A percentile compares a stretch with the other conserved stretches of the same genome.
phyloP scores from a whole-genome alignment of 2,329 filamentous ascomycete species.

The Diaporthe helianthi region DNA sequence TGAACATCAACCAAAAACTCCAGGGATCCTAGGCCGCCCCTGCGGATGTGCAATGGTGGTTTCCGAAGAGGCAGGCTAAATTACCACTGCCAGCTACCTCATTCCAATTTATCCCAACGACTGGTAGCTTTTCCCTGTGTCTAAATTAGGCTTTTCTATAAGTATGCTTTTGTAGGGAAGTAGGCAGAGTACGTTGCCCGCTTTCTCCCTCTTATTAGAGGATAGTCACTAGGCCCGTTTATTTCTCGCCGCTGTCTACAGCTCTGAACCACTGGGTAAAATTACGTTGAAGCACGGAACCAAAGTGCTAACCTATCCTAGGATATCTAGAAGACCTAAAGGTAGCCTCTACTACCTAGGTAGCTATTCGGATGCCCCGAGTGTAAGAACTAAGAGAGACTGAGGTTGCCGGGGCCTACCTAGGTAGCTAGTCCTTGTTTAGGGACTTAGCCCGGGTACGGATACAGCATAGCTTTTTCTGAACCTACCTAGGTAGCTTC shows the following conservation, averaged over 20 bases:
- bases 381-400: neutral
- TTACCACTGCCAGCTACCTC: neutral
- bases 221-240: neutral
- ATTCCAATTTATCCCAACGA: neutral
- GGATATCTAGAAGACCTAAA: neutral
- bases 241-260: conserved; percentile 1
- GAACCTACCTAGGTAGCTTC: neutral
- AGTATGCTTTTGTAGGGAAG: too few relatives aligned
- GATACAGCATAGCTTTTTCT: conserved; percentile 12
- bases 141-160: neutral
- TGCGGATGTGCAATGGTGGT: neutral
- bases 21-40: neutral
- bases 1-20: neutral
- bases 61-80: neutral
- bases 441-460: too few relatives aligned
- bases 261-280: conserved; percentile 19
- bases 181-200: too few relatives aligned
- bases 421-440: too few relatives aligned
- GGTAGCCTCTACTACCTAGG: neutral
- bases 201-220: neutral
- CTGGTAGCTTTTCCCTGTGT: neutral
- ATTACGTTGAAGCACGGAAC: neutral
- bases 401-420: neutral
- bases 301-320: neutral
- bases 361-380: neutral